Base-by-base conservation (phyloP, 345 rosid species). In the Pelargonium nanum region DNA sequence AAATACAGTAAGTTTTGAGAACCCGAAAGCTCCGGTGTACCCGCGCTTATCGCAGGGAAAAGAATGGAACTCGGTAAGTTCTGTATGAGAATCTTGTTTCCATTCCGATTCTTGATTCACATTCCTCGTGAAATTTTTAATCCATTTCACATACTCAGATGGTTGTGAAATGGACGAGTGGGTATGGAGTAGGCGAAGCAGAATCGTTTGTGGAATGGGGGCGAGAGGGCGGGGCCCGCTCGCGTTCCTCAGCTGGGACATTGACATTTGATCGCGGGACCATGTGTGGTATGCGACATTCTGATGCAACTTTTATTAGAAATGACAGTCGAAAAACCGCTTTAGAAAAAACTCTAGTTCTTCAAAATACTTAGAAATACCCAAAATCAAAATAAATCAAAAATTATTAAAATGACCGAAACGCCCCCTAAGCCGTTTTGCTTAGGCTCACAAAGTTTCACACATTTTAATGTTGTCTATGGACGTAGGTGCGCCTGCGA, bases 131-230 rank as follows among this genome's bases (percentile, higher is more conserved):
- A n/a, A n/a, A n/a, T n/a, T n/a, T n/a, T n/a, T n/a, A n/a, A n/a
- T n/a, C n/a, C n/a, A n/a, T n/a, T n/a, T n/a, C n/a, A n/a, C n/a
- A 40, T 68, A 20, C 58, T 44, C 74, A 92, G 97, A 87, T 89
- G 96, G 83, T 91, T 0, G 87, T 89, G 22, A 93, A 96, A 10
- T 93, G 99, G 99, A 93, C 99, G 3, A 93, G 99, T 65, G 99
- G 99, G n/a, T 93, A 89, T 69, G 71, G 77, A 68, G 73, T 87
- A 26, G 62, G 73, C 28, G 97, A 89, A 76, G 91, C 99, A 32
- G 69, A 68, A 50, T 96, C 99, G 6, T 78, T 93, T 56, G 82
- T 93, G 63, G 79, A 73, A 63, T 89, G 96, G 94, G 88, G 88
- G 68, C 21, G 68, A 2, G 65, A 64, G 58, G 90, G 86, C 62